Percentiles rank a stretch among this genome's conserved stretches.
Conservation (phyloP, 768 basidiomycete species). For the Myochromella boudieri region DNA sequence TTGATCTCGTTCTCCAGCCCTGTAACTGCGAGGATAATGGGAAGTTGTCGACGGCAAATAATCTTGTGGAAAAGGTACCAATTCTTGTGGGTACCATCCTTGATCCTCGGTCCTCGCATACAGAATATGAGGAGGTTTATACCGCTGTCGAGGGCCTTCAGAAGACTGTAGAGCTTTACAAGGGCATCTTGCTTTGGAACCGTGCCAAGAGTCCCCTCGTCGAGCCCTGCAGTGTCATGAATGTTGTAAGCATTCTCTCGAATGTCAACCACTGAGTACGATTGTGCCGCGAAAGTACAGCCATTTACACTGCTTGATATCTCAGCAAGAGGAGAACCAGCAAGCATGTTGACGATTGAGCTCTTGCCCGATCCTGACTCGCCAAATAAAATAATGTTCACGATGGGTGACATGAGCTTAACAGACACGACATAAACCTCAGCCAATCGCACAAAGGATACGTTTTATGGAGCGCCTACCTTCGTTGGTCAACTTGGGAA, state of each 20-base stretch:
- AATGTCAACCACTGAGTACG: slow-evolving; percentile 23
- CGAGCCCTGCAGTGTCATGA: slow-evolving; percentile 40
- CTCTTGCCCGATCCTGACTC: slow-evolving; percentile 40
- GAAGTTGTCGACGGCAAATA: slow-evolving; percentile 36
- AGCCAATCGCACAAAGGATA: no score
- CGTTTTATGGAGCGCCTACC: no score
- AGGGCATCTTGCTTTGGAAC: slow-evolving; percentile 22
- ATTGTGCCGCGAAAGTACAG: slow-evolving; percentile 34
- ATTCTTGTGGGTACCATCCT: slow-evolving; percentile 30
- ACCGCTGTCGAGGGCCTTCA: slow-evolving; percentile 33
- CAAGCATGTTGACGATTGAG: slow-evolving; percentile 42
- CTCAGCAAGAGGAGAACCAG: slow-evolving; percentile 22
- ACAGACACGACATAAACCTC: no score
- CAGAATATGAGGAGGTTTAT: slow-evolving; percentile 40
- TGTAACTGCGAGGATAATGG: slow-evolving; percentile 35
- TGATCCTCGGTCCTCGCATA: slow-evolving; percentile 38
- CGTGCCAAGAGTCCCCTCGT: slow-evolving; percentile 29
- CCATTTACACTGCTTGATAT: slow-evolving; percentile 31
- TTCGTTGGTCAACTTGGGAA: no score
- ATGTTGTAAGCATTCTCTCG: slow-evolving; percentile 22
- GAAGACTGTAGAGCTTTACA: slow-evolving; percentile 25
- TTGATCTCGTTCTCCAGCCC: slow-evolving; percentile 31
- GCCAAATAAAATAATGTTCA: slow-evolving; percentile 40
- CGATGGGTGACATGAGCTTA: slow-evolving; percentile 1
- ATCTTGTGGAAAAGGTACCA: slow-evolving; percentile 37